phyloP scores from a whole-genome alignment of 225 moss, liverwort and hornwort genomes.

The Anthoceros angustus region DNA sequence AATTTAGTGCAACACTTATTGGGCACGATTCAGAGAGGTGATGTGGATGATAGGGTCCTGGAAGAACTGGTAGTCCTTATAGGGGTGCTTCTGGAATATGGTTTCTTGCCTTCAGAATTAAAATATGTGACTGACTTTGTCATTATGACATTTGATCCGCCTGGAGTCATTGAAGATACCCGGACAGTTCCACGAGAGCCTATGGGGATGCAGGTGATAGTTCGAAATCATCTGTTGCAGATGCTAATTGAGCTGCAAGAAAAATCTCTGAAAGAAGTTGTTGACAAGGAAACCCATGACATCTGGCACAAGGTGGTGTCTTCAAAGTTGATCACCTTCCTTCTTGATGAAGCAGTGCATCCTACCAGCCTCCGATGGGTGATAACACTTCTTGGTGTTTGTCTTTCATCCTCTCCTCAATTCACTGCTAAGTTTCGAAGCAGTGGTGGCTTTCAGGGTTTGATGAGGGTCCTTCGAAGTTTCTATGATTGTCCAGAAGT shows the following conservation, averaged over 20 bases:
- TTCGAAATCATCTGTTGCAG: conserved; percentile 77
- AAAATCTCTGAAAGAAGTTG: conserved; percentile 55
- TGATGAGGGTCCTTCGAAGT: conserved; percentile 72
- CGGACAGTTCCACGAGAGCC: conserved; percentile 42
- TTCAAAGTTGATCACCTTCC: conserved; percentile 70
- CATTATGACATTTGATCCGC: conserved; percentile 94
- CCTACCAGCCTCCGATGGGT: conserved; percentile 79
- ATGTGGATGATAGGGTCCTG: conserved; percentile 60
- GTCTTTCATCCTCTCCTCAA: conserved; percentile 63
- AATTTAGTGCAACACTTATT: conserved; percentile 79
- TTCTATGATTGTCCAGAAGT: conserved; percentile 93
- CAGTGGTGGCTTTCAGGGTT: conserved; percentile 75
- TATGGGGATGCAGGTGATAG: conserved; percentile 65
- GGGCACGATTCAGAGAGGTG: conserved; percentile 70
- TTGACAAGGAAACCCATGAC: conserved; percentile 31
- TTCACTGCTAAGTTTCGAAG: conserved; percentile 73
- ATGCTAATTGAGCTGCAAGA: conserved; percentile 94
- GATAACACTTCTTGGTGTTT: conserved; percentile 77
- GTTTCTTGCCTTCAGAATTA: conserved; percentile 64
- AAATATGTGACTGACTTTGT: conserved; percentile 90
- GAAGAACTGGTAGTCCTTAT: conserved; percentile 81
- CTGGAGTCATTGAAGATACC: conserved; percentile 40
- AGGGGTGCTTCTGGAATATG: conserved; percentile 63
- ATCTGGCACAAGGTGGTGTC: conserved; percentile 82
- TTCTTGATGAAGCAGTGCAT: conserved; percentile 74